Conservation (phyloP, 2,329 filamentous ascomycete genomes). For the Colletotrichum sp. region DNA sequence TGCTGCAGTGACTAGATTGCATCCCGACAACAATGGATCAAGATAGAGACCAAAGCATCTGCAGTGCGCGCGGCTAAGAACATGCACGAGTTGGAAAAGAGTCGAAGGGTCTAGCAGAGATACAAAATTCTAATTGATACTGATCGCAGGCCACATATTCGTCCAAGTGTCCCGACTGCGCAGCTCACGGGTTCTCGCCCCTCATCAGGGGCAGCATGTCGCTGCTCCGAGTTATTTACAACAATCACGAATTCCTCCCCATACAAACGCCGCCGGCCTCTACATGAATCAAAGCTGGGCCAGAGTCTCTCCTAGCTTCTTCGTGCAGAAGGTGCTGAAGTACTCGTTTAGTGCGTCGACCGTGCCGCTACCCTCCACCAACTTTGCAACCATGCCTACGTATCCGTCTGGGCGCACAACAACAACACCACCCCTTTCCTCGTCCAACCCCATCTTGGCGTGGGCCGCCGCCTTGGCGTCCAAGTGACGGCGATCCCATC, state of each 20-base stretch:
- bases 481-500: constrained; percentile 73
- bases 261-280: neutral
- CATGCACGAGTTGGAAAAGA: neutral
- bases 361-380: constrained; percentile 80
- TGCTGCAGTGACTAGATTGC: neutral
- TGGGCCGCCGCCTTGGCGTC: constrained; percentile 78
- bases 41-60: neutral
- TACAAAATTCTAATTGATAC: neutral
- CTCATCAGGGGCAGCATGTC: neutral
- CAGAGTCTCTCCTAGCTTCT: constrained; percentile 50
- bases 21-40: neutral
- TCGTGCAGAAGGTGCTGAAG: constrained; percentile 75
- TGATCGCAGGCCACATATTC: neutral
- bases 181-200: neutral
- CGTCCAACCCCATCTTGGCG: constrained; percentile 82
- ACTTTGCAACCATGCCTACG: constrained; percentile 75
- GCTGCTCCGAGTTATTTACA: neutral
- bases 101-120: neutral
- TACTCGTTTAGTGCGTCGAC: constrained; percentile 84
- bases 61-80: neutral
- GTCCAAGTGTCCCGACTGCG: neutral
- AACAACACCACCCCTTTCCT: constrained; percentile 77
- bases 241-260: neutral
- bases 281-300: constrained; percentile 40
- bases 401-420: constrained; percentile 89